Evolutionary conservation across 805 yeast genomes (phyloP).

Genomic region (Myxozyma neotropica): DNA sequence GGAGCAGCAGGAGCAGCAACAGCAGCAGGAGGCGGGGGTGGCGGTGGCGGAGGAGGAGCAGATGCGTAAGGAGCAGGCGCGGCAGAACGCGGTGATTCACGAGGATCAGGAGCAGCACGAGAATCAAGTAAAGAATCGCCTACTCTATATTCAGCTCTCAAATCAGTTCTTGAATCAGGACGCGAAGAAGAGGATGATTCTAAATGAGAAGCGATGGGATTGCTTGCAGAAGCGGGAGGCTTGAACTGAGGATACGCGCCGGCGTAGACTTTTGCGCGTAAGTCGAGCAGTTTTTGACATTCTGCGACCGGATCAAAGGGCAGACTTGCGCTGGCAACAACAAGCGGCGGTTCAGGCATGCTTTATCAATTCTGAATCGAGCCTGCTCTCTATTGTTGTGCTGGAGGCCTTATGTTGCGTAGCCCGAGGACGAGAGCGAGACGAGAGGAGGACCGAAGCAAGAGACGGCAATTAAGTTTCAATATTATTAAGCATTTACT

Average conservation of each 20-base stretch:
- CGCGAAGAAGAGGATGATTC: background rate
- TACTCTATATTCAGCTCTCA: too few species aligned
- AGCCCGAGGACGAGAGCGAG: too few species aligned
- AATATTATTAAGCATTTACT: background rate
- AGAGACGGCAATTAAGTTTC: too few species aligned
- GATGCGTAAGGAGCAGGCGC: background rate
- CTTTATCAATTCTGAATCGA: background rate
- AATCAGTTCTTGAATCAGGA: background rate
- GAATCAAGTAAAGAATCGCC: background rate
- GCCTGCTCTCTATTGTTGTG: too few species aligned
- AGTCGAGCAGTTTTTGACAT: conserved; percentile 28
- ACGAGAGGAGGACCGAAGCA: too few species aligned
- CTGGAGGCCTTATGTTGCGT: too few species aligned
- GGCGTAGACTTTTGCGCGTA: conserved; percentile 23
- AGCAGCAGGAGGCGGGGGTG: background rate
- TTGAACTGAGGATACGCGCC: conserved; percentile 28
- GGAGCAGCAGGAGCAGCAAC: background rate
- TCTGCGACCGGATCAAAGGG: conserved; percentile 31
- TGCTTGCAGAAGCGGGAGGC: conserved; percentile 1
- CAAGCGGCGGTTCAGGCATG: conserved; percentile 5
- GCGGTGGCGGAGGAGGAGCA: background rate
- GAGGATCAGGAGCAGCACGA: background rate
- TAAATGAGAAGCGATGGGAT: background rate
- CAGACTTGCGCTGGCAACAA: background rate
- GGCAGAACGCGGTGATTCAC: background rate